These are phyloP conservation scores for Cutaneotrichosporon daszewskae DNA, from an alignment of 1,284 basidiomycete genomes.

Conservation along the genomic window DNA sequence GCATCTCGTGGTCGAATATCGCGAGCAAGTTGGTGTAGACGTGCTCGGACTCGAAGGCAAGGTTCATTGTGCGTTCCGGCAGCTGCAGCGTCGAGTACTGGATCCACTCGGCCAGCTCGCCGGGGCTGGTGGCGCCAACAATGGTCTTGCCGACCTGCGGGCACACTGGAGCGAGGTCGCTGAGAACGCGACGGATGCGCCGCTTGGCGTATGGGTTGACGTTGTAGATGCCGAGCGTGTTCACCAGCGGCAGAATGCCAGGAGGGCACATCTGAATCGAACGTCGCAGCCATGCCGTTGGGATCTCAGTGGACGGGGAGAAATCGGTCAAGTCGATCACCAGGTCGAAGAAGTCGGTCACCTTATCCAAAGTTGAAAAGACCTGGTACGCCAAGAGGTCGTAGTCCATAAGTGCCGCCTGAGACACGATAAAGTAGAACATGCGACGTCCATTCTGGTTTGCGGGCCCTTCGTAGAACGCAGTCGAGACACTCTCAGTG, in stretches of 20 bases:
- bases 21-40: slow-evolving; percentile 41
- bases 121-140: slow-evolving; percentile 50
- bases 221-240: slow-evolving; percentile 65
- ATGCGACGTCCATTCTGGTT: slow-evolving; percentile 48
- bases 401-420: slow-evolving; percentile 76
- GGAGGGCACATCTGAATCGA: slow-evolving; percentile 69
- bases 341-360: slow-evolving; percentile 58
- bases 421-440: slow-evolving; percentile 55
- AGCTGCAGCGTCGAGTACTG: slow-evolving; percentile 48
- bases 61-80: slow-evolving; percentile 38
- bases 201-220: slow-evolving; percentile 69
- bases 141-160: slow-evolving; percentile 55
- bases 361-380: slow-evolving; percentile 58
- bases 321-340: slow-evolving; percentile 79
- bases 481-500: slow-evolving; percentile 58
- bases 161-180: slow-evolving; percentile 65
- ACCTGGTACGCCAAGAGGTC: slow-evolving; percentile 78
- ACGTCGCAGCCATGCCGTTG: slow-evolving; percentile 73
- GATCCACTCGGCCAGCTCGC: slow-evolving; percentile 70
- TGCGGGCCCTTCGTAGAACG: slow-evolving; percentile 61
- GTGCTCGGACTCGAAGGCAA: slow-evolving; percentile 39
- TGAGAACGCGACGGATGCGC: slow-evolving; percentile 57
- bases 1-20: slow-evolving; percentile 40
- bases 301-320: slow-evolving; percentile 67
- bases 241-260: slow-evolving; percentile 27